Evolutionary conservation across 1,284 basidiomycete species (phyloP), one percentile per base, ranked within the genome.

Genomic region (Apiotrichum gracile): DNA sequence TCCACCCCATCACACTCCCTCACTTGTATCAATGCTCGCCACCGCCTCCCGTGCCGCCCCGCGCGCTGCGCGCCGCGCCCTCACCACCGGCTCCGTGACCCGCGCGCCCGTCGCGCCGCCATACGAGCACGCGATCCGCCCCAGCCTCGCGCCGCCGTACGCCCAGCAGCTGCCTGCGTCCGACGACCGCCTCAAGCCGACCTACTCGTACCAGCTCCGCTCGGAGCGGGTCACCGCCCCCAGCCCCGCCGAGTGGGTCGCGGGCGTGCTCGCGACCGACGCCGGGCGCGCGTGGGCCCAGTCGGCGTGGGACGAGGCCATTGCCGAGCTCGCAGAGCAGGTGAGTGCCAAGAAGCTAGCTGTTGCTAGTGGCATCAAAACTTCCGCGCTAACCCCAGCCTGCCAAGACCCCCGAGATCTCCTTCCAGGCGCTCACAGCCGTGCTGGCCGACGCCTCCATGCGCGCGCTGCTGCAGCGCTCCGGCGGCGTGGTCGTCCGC

Each of bases 401-500:
- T 10, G 27, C 52, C 12, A 19, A 39, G 9, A 19, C 42, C 9
- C 65, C 66, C 6, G 60, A 70, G 52, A 60, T 70, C 42, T 40
- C 66, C 12, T 72, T 65, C 54, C 62, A 64, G 46, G 52, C 60
- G 1, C 63, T 72, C 9, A 33, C 57, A 17, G 41, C 47, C 5
- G 58, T 64, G 29, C 61, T 72, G 17, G 35, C 52, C 21, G 51
- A 53, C 24, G 49, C 60, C 5, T 31, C 34, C 21, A 43, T 40
- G 38, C 25, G 25, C 43, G 31, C 35, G n/a, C 27, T 47, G 13
- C 27, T 55, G 60, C 10, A 38, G 60, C 41, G 51, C 54, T n/a
- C 60, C 19, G 70, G 70, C 22, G 45, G 55, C 33, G 41, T 73
- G 12, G 57, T 73, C 26, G 57, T 73, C 5, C 60, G 70, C 33